Evolutionary conservation across 2,329 filamentous ascomycete genomes (phyloP), one percentile per base, ranked within the genome.

Genomic region (Pseudogymnoascus sp.): DNA sequence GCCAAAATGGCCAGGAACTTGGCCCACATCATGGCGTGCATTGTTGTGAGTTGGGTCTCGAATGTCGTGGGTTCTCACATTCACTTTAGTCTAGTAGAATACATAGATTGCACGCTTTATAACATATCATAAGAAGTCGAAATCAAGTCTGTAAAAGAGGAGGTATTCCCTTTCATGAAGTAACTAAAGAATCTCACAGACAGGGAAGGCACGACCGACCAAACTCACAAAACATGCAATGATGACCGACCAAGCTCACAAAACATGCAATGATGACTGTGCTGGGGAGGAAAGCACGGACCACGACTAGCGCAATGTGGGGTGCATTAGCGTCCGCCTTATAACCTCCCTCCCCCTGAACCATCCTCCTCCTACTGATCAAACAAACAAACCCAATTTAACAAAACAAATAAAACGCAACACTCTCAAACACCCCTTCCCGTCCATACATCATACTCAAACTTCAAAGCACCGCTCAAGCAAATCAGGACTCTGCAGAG

Each of bases 1-100:
- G 65, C 52, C 63, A 72, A 72, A 49, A 68, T 66, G 63, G 72
- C 71, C 1, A 38, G 23, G 8, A 29, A 0, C 14, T 29, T 49
- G 1, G 14, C 6, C 43, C 43, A 49, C 45, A 52, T 52, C 45
- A 31, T 52, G 2, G 23, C 7, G 4, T 10, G 7, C 23, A 52
- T 49, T 2, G 43, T 26, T 1, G 6, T n/a, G 5, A 4, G n/a
- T 14, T 16, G 23, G 19, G 8, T 33, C 19, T 39, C 55, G 26
- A 35, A 19, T 19, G 33, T 52, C 31, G 43, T n/a, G 4, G 4
- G 14, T 31, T 52, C 23, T 52, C 45, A 52, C 45, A 37, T n/a
- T 12, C 58, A 41, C 11, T 8, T 45, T 12, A 7, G 1, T 45
- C 41, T 1, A 26, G 19, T 4, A 10, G 21, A 23, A 11, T 45